Evolutionary conservation across 108 stramenopile genomes (phyloP).

Genomic region (Cyclostephanos invisitatus): DNA sequence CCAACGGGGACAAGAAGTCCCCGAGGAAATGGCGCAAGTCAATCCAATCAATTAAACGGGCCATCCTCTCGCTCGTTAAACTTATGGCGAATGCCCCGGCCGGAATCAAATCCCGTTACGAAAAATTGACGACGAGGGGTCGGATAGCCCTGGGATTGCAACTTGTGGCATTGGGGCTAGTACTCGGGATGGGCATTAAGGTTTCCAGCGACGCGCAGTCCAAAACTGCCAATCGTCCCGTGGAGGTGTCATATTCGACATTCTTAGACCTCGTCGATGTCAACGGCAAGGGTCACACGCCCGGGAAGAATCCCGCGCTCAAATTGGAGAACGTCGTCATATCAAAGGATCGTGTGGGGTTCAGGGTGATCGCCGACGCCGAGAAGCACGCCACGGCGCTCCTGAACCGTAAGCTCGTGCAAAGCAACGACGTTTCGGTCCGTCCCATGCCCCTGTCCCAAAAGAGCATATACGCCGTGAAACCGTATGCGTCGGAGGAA

Average conservation of each 20-base stretch:
- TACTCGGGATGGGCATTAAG: slow-evolving; percentile 25
- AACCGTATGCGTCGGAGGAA: slow-evolving; percentile 65
- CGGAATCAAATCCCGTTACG: slow-evolving; percentile 17
- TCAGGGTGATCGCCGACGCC: slow-evolving; percentile 48
- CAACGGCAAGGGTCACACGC: slow-evolving; percentile 43
- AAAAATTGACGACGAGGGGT: slow-evolving; percentile 19
- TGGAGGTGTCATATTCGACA: slow-evolving; percentile 69
- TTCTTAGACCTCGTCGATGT: slow-evolving; percentile 74
- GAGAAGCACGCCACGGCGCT: slow-evolving; percentile 37
- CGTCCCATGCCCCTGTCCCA: slow-evolving; percentile 27
- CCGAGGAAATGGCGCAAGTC: slow-evolving; percentile 15
- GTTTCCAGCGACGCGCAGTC: slow-evolving; percentile 8
- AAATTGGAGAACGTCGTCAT: slow-evolving; percentile 64
- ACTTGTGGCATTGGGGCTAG: slow-evolving; percentile 22
- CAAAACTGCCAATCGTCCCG: slow-evolving; percentile 42
- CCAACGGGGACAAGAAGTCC: slow-evolving; percentile 13
- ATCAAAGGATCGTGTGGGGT: slow-evolving; percentile 58
- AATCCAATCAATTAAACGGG: slow-evolving; percentile 20
- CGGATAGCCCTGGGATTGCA: slow-evolving; percentile 22
- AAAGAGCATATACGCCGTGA: slow-evolving; percentile 52
- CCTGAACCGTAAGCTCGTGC: slow-evolving; percentile 36
- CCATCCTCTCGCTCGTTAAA: slow-evolving; percentile 12
- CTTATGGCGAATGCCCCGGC: slow-evolving; percentile 15
- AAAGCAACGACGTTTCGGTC: slow-evolving; percentile 31
- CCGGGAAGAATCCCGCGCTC: slow-evolving; percentile 42